Conservation (phyloP, 495 filamentous ascomycete genomes). For the Penicillium taxi region DNA sequence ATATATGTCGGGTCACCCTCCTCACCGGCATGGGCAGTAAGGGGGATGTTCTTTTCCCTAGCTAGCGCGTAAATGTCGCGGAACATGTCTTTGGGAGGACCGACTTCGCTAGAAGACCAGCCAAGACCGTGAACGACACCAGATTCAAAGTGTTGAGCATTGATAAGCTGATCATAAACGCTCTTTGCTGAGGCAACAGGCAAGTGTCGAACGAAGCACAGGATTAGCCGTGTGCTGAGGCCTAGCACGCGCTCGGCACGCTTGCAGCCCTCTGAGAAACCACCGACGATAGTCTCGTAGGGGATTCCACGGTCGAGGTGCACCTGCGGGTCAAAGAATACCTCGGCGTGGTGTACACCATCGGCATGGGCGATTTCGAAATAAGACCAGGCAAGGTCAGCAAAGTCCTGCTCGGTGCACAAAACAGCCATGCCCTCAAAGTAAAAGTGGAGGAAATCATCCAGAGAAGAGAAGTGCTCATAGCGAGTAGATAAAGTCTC, state of each 20-base stretch:
- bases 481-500: slow-evolving; percentile 53
- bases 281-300: slow-evolving; percentile 51
- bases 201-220: slow-evolving; percentile 64
- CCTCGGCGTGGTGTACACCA: slow-evolving; percentile 64
- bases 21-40: slow-evolving; percentile 68
- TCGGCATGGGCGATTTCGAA: slow-evolving; percentile 55
- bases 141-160: slow-evolving; percentile 42
- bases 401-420: slow-evolving; percentile 53
- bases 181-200: slow-evolving; percentile 44
- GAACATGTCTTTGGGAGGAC: slow-evolving; percentile 57
- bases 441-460: slow-evolving; percentile 74
- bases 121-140: slow-evolving; percentile 56
- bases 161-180: slow-evolving; percentile 42
- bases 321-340: slow-evolving; percentile 76
- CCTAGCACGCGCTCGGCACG: slow-evolving; percentile 56
- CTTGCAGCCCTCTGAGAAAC: slow-evolving; percentile 50
- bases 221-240: slow-evolving; percentile 54
- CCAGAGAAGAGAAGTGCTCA: slow-evolving; percentile 55
- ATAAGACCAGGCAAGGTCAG: slow-evolving; percentile 67
- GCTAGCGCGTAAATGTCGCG: slow-evolving; percentile 51
- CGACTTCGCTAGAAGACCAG: slow-evolving; percentile 57
- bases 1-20: slow-evolving; percentile 66
- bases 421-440: slow-evolving; percentile 69
- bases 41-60: slow-evolving; percentile 37
- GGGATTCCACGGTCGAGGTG: slow-evolving; percentile 56